A percentile compares a stretch with the other conserved stretches of the same genome.
These are phyloP conservation scores for Pythium sp. DNA, from an alignment of 352 stramenopile genomes.

Conservation along the genomic window DNA sequence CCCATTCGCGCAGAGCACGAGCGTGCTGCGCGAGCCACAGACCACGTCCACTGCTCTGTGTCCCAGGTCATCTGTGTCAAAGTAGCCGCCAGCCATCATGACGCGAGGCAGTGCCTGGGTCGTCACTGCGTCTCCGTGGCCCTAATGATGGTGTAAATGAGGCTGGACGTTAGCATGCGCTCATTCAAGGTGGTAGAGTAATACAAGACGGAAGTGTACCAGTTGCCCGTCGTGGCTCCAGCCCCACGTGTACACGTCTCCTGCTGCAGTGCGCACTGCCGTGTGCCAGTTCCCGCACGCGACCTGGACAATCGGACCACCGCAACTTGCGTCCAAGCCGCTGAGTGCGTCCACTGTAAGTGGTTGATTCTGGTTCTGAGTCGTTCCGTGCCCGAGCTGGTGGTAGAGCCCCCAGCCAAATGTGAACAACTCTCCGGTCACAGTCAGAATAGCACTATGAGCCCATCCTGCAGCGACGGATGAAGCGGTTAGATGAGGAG, in stretches of 20 bases:
- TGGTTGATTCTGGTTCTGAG: slow-evolving; percentile 32
- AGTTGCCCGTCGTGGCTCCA: slow-evolving; percentile 73
- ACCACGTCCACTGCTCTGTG: slow-evolving; percentile 34
- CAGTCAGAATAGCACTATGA: slow-evolving; percentile 49
- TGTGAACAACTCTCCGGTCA: slow-evolving; percentile 39
- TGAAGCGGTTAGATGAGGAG: not conserved
- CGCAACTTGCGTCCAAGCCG: slow-evolving; percentile 37
- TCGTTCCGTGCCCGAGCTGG: slow-evolving; percentile 61
- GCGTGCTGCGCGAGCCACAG: slow-evolving; percentile 53
- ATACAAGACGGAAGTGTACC: slow-evolving; percentile 30
- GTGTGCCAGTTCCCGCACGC: slow-evolving; percentile 79
- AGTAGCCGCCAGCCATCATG: slow-evolving; percentile 30
- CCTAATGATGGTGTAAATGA: slow-evolving; percentile 8
- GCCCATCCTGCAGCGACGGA: slow-evolving; percentile 45
- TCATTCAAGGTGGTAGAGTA: not conserved
- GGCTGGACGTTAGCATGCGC: not conserved
- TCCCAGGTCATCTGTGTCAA: slow-evolving; percentile 19
- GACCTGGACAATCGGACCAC: slow-evolving; percentile 35
- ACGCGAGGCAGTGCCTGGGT: slow-evolving; percentile 48
- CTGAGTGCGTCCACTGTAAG: slow-evolving; percentile 38
- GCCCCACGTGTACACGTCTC: slow-evolving; percentile 78
- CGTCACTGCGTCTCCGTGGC: slow-evolving; percentile 13
- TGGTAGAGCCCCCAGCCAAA: slow-evolving; percentile 82
- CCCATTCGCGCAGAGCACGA: slow-evolving; percentile 39
- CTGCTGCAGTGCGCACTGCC: slow-evolving; percentile 47